Conservation (phyloP, 257 asterid genomes). For the Fraxinus cuspidata region DNA sequence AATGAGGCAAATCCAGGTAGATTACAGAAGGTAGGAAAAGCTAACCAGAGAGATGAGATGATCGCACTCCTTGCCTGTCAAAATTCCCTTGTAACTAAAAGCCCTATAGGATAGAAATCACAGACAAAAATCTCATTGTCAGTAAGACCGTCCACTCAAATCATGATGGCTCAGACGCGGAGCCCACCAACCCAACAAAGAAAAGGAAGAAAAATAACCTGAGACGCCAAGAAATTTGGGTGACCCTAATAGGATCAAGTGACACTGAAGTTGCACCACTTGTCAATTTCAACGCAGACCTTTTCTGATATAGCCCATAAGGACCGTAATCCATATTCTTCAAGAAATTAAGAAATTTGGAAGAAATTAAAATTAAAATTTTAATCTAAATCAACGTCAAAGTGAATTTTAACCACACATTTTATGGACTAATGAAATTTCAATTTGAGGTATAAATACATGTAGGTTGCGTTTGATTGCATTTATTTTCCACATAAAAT, state of each 20-base stretch:
- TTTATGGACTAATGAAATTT: no score
- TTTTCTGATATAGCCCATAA: slow-evolving; percentile 32
- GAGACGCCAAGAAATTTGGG: slow-evolving; percentile 85
- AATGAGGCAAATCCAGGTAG: neutral
- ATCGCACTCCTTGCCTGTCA: slow-evolving; percentile 79
- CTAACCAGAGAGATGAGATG: slow-evolving; percentile 77
- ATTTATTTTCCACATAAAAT: no score
- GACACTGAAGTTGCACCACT: slow-evolving; percentile 46
- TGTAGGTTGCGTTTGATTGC: no score
- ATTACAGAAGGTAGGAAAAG: slow-evolving; percentile 3
- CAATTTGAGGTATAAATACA: no score
- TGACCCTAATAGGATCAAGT: slow-evolving; percentile 78
- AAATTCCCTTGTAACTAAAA: slow-evolving; percentile 65
- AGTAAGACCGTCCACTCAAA: no score
- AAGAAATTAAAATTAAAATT: no score
- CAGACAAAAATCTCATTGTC: neutral
- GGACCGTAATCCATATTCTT: slow-evolving; percentile 34
- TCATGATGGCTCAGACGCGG: no score
- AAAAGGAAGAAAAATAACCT: slow-evolving; percentile 42
- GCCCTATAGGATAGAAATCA: slow-evolving; percentile 54
- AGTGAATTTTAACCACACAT: no score
- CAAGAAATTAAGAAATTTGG: neutral
- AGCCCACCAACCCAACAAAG: neutral
- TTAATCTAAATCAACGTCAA: no score
- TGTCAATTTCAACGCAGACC: slow-evolving; percentile 45